These are phyloP conservation scores for Metarhizium album DNA, from an alignment of 2,329 filamentous ascomycete species.

Conservation along the genomic window DNA sequence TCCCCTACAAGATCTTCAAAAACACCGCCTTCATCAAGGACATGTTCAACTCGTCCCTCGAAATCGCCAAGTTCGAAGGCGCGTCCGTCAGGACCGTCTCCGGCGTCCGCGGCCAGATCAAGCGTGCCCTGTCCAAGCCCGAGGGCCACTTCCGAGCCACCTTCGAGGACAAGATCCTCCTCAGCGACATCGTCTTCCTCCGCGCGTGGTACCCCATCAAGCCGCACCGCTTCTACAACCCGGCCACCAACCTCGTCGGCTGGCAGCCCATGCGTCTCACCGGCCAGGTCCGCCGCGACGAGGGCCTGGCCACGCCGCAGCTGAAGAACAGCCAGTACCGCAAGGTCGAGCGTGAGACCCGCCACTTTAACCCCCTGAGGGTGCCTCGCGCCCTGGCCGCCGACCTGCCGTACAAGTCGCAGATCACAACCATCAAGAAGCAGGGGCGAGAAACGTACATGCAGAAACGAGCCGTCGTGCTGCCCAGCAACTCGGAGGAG, in stretches of 20 bases:
- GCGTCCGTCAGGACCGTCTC: conserved; percentile 93
- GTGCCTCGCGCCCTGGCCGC: conserved; percentile 74
- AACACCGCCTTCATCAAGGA: conserved; percentile 98
- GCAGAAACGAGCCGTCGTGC: conserved; percentile 88
- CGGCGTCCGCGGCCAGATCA: conserved; percentile 92
- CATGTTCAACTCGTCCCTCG: conserved; percentile 89
- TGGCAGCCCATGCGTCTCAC: conserved; percentile 94
- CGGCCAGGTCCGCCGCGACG: conserved; percentile 73
- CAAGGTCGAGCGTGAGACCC: conserved; percentile 49
- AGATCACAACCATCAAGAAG: conserved; percentile 72
- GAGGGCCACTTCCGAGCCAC: conserved; percentile 95
- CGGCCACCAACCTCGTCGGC: conserved; percentile 82
- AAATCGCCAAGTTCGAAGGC: conserved; percentile 97
- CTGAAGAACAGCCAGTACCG: conserved; percentile 81
- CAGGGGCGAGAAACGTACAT: conserved; percentile 78
- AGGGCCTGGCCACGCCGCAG: conserved; percentile 65
- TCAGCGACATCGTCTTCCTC: conserved; percentile 93
- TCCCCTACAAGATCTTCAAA: conserved; percentile 96
- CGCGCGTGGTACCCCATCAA: conserved; percentile 95
- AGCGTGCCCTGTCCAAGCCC: conserved; percentile 83
- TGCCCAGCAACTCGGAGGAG: conserved; percentile 72
- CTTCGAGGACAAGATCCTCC: conserved; percentile 96
- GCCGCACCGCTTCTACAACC: conserved; percentile 93
- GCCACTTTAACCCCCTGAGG: conserved; percentile 69
- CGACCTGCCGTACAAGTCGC: conserved; percentile 82